These are phyloP conservation scores for Epithele typhae DNA, from an alignment of 768 basidiomycete species.

Conservation along the genomic window DNA sequence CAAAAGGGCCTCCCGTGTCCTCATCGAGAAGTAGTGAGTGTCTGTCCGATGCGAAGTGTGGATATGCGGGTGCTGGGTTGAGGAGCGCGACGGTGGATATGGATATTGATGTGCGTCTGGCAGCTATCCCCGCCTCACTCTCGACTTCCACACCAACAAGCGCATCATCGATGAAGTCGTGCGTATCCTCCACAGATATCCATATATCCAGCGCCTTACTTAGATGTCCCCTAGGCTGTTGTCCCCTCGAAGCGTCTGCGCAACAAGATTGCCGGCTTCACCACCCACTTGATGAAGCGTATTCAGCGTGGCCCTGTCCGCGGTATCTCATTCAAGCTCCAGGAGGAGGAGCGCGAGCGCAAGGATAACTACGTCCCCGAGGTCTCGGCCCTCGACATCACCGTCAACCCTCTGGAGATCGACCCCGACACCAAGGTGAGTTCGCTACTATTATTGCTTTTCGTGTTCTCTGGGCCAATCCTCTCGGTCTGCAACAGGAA, in stretches of 20 bases:
- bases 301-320: slow-evolving; percentile 98
- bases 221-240: slow-evolving; percentile 55
- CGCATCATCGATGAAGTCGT: slow-evolving; percentile 98
- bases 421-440: slow-evolving; percentile 92
- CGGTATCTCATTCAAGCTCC: slow-evolving; percentile 99
- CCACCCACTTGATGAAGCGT: slow-evolving; percentile 99
- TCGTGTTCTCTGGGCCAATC: not conserved
- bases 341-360: slow-evolving; percentile 98
- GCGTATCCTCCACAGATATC: slow-evolving; percentile 26
- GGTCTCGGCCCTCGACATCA: slow-evolving; percentile 89
- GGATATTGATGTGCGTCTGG: slow-evolving; percentile 2
- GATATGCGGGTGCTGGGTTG: not conserved
- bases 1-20: slow-evolving; percentile 97
- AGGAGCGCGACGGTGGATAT: not conserved
- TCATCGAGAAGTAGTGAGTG: slow-evolving; percentile 98
- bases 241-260: slow-evolving; percentile 98
- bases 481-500: slow-evolving; percentile 43
- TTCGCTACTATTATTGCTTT: slow-evolving; percentile 9
- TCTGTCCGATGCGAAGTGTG: not conserved
- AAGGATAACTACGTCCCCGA: slow-evolving; percentile 99
- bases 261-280: slow-evolving; percentile 99
- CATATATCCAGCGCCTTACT: too few species aligned
- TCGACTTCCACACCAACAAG: slow-evolving; percentile 99
- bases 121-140: slow-evolving; percentile 97
- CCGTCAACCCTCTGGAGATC: slow-evolving; percentile 71